Evolutionary conservation across 805 yeast species (phyloP).

Genomic region (Saitoella complicata): DNA sequence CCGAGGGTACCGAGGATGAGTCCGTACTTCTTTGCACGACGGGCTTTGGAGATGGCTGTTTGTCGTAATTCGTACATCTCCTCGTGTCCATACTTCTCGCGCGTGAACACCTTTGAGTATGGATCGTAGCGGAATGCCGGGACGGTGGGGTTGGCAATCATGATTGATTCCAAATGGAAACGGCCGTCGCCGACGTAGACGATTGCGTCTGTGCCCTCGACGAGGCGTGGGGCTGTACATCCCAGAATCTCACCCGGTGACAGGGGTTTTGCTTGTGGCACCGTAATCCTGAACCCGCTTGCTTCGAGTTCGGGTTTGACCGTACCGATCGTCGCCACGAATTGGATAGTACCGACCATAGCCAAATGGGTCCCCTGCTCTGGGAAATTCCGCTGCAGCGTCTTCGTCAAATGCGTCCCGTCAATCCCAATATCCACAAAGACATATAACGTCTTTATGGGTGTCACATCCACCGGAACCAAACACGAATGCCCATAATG

Average conservation of each 20-base stretch:
- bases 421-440: slow-evolving; percentile 89
- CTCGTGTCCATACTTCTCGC: slow-evolving; percentile 73
- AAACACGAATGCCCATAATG: slow-evolving; percentile 96
- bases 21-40: slow-evolving; percentile 42
- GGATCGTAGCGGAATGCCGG: slow-evolving; percentile 95
- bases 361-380: slow-evolving; percentile 50
- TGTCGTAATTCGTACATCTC: slow-evolving; percentile 62
- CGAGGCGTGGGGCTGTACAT: slow-evolving; percentile 78
- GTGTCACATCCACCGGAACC: slow-evolving; percentile 85
- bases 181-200: slow-evolving; percentile 92
- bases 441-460: slow-evolving; percentile 81
- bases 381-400: slow-evolving; percentile 54
- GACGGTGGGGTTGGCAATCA: slow-evolving; percentile 89
- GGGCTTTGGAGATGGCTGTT: slow-evolving; percentile 55
- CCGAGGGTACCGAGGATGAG: slow-evolving; percentile 86
- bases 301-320: slow-evolving; percentile 38
- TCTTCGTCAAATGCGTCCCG: slow-evolving; percentile 61
- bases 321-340: slow-evolving; percentile 83
- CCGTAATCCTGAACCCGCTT: slow-evolving; percentile 37
- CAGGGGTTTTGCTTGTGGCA: slow-evolving; percentile 85
- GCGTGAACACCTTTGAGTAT: slow-evolving; percentile 76
- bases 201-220: slow-evolving; percentile 40
- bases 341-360: slow-evolving; percentile 88
- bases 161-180: slow-evolving; percentile 85
- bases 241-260: slow-evolving; percentile 95